Evolutionary conservation across 2,329 filamentous ascomycete species (phyloP).

Genomic region (Apiospora hydei): DNA sequence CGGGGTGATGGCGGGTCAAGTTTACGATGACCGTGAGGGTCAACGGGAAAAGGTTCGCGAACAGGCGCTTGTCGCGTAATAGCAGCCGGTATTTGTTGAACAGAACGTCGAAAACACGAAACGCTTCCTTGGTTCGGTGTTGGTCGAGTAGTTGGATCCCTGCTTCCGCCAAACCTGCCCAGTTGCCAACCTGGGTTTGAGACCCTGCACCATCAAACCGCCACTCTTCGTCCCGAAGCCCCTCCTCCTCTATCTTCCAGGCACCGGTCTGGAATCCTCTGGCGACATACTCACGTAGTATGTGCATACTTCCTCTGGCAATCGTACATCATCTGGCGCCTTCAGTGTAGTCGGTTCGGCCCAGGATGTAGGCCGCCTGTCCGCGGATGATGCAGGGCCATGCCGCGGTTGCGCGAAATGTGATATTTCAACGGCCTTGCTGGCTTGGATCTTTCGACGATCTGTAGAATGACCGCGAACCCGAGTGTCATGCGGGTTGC

Average conservation of each 20-base stretch:
- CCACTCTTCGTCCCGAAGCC: not conserved
- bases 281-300: not conserved
- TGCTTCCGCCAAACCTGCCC: not conserved
- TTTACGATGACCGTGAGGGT: conserved; percentile 15
- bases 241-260: not conserved
- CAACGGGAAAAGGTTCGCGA: not conserved
- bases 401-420: not conserved
- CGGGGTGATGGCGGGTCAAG: not conserved
- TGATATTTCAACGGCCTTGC: not conserved
- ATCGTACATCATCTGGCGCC: not conserved
- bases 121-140: not conserved
- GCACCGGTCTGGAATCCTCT: conserved; percentile 2
- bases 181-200: not conserved
- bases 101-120: not conserved
- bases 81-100: conserved; percentile 11
- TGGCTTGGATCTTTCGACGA: not conserved
- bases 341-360: not conserved
- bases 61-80: not conserved
- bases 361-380: not conserved
- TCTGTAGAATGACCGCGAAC: not conserved
- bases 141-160: not conserved
- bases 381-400: not conserved
- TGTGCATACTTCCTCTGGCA: conserved; percentile 3
- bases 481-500: not conserved
- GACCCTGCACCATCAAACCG: conserved; percentile 8